Conservation (phyloP, 257 asterid genomes). For the Solanum phureja region DNA sequence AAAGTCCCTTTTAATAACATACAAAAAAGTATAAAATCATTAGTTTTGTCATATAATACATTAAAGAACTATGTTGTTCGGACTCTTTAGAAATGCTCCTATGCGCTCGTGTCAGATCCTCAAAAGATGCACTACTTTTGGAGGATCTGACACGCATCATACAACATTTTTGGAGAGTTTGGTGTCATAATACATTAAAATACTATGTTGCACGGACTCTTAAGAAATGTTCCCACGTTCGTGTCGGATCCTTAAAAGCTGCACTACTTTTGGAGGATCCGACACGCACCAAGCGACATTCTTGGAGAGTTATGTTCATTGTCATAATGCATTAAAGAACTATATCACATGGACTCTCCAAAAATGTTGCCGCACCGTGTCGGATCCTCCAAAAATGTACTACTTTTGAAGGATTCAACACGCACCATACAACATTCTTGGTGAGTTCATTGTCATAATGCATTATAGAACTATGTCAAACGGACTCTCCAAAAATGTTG, state of each 20-base stretch:
- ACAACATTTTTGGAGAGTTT: neutral
- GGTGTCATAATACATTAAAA: neutral
- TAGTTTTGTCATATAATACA: neutral
- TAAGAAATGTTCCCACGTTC: neutral
- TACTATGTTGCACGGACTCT: neutral
- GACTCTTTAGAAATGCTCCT: neutral
- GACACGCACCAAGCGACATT: neutral
- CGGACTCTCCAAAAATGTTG: neutral
- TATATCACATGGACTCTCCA: neutral
- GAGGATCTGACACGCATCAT: neutral
- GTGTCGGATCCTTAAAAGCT: rapidly evolving
- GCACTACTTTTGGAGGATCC: neutral
- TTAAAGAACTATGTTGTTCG: neutral
- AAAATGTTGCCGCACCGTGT: neutral
- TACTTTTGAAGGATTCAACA: neutral
- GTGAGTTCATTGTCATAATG: neutral
- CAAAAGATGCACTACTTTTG: neutral
- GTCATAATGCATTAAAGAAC: neutral
- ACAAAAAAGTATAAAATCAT: neutral
- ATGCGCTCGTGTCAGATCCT: neutral
- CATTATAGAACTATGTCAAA: neutral
- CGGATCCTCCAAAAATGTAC: neutral
- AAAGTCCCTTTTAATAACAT: constrained; percentile 33
- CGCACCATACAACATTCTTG: neutral
- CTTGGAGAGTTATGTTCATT: neutral